Evolutionary conservation across 192 early-diverging fungal genomes (phyloP).

Genomic region (Chytriomyces sp.): DNA sequence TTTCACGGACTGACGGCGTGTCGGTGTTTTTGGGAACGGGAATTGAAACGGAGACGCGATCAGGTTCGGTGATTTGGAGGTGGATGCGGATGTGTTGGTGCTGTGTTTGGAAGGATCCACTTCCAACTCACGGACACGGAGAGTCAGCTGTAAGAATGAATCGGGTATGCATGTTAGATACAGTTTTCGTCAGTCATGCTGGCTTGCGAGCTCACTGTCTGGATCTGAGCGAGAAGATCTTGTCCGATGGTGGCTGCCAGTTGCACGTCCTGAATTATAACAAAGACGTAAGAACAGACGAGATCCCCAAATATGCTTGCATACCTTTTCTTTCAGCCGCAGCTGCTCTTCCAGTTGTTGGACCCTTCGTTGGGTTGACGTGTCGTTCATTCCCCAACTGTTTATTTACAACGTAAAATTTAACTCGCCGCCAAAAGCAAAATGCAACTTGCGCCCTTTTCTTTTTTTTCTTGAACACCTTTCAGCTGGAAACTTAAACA

Average conservation of each 20-base stretch:
- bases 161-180: too few species aligned
- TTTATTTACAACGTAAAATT: not conserved
- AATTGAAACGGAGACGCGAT: not conserved
- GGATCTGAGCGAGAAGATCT: slow-evolving; percentile 36
- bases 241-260: slow-evolving; percentile 45
- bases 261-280: slow-evolving; percentile 16
- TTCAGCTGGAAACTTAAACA: not conserved
- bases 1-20: not conserved
- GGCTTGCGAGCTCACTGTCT: slow-evolving; percentile 16
- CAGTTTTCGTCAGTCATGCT: not conserved
- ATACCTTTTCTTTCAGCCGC: slow-evolving; percentile 17
- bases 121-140: slow-evolving; percentile 15
- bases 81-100: not conserved
- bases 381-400: not conserved
- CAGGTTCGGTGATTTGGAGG: not conserved
- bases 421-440: not conserved
- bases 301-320: not conserved
- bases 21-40: slow-evolving; percentile 2
- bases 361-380: not conserved
- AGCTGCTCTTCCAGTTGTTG: slow-evolving; percentile 26
- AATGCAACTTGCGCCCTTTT: slow-evolving; percentile 2
- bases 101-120: not conserved
- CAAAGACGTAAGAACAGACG: not conserved
- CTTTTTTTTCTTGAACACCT: slow-evolving; percentile 3
- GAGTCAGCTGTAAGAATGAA: not conserved